These are phyloP conservation scores for Orbilia quercus DNA, from an alignment of 2,329 filamentous ascomycete genomes.

Conservation along the genomic window DNA sequence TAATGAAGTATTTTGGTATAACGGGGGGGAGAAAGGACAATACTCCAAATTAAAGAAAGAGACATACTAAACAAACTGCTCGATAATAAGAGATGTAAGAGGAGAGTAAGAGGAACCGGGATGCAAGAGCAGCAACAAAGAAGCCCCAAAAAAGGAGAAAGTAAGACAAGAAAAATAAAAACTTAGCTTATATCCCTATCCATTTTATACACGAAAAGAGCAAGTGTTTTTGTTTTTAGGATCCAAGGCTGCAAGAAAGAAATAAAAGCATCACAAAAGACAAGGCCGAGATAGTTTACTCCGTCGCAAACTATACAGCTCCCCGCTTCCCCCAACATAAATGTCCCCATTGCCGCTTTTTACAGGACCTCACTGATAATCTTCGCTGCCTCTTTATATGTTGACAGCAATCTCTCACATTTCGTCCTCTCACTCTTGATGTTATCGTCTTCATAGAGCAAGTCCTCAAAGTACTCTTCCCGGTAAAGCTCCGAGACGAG, in stretches of 20 bases:
- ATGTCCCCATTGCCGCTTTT: neutral
- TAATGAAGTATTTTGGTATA: neutral
- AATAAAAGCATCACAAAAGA: conserved; percentile 34
- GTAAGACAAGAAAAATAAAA: conserved; percentile 23
- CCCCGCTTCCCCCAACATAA: conserved; percentile 1
- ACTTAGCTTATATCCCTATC: conserved; percentile 50
- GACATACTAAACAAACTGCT: conserved; percentile 1
- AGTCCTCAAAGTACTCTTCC: conserved; percentile 87
- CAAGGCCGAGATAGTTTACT: conserved; percentile 18
- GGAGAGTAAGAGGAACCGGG: conserved; percentile 18
- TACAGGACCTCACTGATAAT: conserved; percentile 97
- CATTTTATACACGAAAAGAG: conserved; percentile 56
- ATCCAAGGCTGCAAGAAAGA: conserved; percentile 36
- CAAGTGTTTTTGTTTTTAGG: conserved; percentile 7
- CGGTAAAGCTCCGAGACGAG: conserved; percentile 96
- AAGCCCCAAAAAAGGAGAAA: conserved; percentile 30
- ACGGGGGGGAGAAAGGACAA: neutral
- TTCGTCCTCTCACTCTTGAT: conserved; percentile 99
- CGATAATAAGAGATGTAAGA: conserved; percentile 1
- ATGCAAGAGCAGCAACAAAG: conserved; percentile 11
- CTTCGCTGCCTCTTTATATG: conserved; percentile 96
- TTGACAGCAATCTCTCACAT: conserved; percentile 93
- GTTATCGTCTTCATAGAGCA: conserved; percentile 95
- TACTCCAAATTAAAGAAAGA: conserved; percentile 18
- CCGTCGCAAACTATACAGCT: conserved; percentile 29